These are phyloP conservation scores for Nymphaea thermarum DNA, from an alignment of 164 flowering plant species.

Conservation along the genomic window DNA sequence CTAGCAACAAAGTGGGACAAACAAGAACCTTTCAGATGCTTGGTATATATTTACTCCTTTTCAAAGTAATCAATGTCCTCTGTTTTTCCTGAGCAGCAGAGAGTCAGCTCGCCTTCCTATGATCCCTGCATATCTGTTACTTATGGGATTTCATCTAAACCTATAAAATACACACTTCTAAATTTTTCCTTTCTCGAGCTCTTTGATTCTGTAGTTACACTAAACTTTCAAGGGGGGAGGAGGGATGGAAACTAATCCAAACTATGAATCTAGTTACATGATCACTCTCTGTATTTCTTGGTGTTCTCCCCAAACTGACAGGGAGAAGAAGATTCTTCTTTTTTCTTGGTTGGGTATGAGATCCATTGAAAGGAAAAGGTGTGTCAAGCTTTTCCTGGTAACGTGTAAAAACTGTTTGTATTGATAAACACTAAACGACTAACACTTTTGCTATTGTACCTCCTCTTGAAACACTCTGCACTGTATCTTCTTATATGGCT, in stretches of 20 bases:
- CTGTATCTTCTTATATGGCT: constrained; percentile 23
- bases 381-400: neutral
- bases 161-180: neutral
- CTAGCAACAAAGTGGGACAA: neutral
- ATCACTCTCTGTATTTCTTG: neutral
- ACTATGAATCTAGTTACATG: neutral
- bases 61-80: neutral
- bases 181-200: neutral
- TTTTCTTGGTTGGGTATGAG: neutral
- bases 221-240: neutral
- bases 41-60: neutral
- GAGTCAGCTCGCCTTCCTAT: neutral
- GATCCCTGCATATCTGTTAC: neutral
- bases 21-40: neutral
- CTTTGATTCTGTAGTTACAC: neutral
- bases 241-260: neutral
- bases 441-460: constrained; percentile 6
- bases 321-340: neutral
- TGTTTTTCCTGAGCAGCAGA: neutral
- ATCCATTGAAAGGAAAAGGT: neutral
- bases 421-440: neutral
- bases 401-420: neutral
- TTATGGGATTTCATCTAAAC: neutral
- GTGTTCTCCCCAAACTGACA: neutral
- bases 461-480: constrained; percentile 13